Evolutionary conservation across 441 rosid species (phyloP).

Genomic region (Eutrema salsugineum): DNA sequence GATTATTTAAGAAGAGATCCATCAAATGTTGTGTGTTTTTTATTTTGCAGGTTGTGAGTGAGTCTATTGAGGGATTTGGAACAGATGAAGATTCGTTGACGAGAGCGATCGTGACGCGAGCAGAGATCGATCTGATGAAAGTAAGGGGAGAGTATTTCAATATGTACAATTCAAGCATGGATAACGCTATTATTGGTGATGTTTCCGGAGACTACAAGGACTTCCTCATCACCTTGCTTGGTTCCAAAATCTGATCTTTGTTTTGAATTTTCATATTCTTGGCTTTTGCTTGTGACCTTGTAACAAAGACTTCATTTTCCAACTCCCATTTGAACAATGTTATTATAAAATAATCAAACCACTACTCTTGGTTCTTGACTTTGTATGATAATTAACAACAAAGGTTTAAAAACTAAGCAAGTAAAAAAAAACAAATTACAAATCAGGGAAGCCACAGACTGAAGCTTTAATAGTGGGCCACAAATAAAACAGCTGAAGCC

Average conservation of each 20-base stretch:
- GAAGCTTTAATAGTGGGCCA: background rate
- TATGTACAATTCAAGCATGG: slow-evolving; percentile 50
- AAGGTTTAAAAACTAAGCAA: background rate
- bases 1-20: background rate
- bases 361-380: background rate
- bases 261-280: background rate
- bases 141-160: slow-evolving; percentile 58
- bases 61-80: slow-evolving; percentile 61
- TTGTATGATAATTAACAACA: background rate
- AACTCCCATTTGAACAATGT: background rate
- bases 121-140: slow-evolving; percentile 72
- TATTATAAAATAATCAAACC: background rate
- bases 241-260: slow-evolving; percentile 39
- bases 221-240: slow-evolving; percentile 74
- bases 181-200: slow-evolving; percentile 61
- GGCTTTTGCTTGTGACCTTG: slow-evolving; percentile 11
- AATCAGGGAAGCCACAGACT: background rate
- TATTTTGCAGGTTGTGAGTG: slow-evolving; percentile 44
- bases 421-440: background rate
- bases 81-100: slow-evolving; percentile 84
- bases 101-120: slow-evolving; percentile 72
- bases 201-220: slow-evolving; percentile 71
- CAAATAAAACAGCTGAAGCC: background rate
- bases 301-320: background rate
- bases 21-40: background rate